These are phyloP conservation scores for Ceratobasidium sp. DNA, from an alignment of 1,284 basidiomycete species.

Conservation along the genomic window DNA sequence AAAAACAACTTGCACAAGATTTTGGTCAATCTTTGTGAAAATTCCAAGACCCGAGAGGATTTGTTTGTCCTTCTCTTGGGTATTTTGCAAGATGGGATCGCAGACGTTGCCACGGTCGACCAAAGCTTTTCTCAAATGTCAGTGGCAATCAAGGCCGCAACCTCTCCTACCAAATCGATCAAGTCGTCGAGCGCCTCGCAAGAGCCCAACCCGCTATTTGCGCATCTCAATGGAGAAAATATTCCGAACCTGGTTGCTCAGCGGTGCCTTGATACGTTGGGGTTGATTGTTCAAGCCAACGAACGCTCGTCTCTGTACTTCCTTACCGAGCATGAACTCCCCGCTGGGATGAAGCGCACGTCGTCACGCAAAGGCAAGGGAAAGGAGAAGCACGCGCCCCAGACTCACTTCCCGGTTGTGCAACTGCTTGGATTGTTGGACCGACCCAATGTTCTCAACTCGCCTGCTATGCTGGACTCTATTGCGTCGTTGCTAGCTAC, in stretches of 20 bases:
- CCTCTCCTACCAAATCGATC: conserved; percentile 68
- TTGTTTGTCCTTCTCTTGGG: conserved; percentile 91
- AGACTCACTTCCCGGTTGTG: conserved; percentile 89
- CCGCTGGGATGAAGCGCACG: conserved; percentile 71
- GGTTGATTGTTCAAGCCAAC: conserved; percentile 84
- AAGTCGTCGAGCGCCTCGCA: conserved; percentile 56
- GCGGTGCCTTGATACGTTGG: conserved; percentile 87
- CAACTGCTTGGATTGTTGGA: conserved; percentile 86
- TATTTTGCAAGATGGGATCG: conserved; percentile 93
- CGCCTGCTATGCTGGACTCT: conserved; percentile 89
- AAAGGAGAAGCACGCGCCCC: conserved; percentile 82
- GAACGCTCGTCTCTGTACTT: conserved; percentile 88
- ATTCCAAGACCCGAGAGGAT: conserved; percentile 88
- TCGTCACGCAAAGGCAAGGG: conserved; percentile 87
- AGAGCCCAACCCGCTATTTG: conserved; percentile 51
- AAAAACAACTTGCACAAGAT: conserved; percentile 89
- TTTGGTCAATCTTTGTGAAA: conserved; percentile 95
- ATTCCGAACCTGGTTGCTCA: conserved; percentile 92
- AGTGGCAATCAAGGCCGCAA: conserved; percentile 68
- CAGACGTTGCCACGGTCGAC: conserved; percentile 90
- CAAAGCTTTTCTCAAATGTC: conserved; percentile 94
- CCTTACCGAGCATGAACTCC: conserved; percentile 90
- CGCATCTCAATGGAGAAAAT: conserved; percentile 77
- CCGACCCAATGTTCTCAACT: conserved; percentile 80
- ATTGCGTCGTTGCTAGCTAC: conserved; percentile 84